Evolutionary conservation across 2,329 filamentous ascomycete genomes (phyloP).

Genomic region (Harringtonia lauricola): DNA sequence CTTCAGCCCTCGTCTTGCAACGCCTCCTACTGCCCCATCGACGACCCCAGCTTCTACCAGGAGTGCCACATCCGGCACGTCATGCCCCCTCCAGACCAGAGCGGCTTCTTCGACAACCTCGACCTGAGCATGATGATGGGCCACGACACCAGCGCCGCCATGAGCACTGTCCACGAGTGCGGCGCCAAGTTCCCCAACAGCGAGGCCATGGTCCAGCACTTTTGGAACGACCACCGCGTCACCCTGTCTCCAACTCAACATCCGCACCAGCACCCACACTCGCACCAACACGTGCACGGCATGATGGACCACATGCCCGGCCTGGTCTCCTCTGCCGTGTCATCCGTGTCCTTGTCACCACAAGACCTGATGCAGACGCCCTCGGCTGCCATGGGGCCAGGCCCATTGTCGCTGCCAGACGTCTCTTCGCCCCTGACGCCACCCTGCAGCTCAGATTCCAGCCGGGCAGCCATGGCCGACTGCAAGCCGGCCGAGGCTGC

Average conservation of each 20-base stretch:
- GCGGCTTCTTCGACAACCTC: conserved; percentile 7
- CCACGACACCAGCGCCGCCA: not conserved
- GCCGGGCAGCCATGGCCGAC: not conserved
- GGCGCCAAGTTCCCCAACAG: conserved; percentile 12
- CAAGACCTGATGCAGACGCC: conserved; percentile 7
- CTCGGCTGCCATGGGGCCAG: not conserved
- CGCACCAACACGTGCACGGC: not conserved
- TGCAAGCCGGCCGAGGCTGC: not conserved
- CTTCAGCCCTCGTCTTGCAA: conserved; percentile 9
- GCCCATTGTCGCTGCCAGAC: conserved; percentile 1
- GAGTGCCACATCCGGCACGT: conserved; percentile 11
- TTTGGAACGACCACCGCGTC: conserved; percentile 10
- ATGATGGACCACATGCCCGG: conserved; percentile 1
- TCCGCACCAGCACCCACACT: not conserved
- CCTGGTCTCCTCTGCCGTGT: conserved; percentile 2
- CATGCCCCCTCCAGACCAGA: not conserved
- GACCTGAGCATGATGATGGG: conserved; percentile 6
- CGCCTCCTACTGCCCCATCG: conserved; percentile 9
- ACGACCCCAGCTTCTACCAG: conserved; percentile 13
- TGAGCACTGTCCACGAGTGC: conserved; percentile 5
- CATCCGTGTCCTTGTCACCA: conserved; percentile 4
- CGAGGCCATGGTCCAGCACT: conserved; percentile 13
- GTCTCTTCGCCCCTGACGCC: not conserved
- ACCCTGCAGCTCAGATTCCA: not conserved
- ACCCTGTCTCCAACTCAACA: not conserved